These are phyloP conservation scores for Huntiella abstrusa DNA, from an alignment of 2,329 filamentous ascomycete species.

Conservation along the genomic window DNA sequence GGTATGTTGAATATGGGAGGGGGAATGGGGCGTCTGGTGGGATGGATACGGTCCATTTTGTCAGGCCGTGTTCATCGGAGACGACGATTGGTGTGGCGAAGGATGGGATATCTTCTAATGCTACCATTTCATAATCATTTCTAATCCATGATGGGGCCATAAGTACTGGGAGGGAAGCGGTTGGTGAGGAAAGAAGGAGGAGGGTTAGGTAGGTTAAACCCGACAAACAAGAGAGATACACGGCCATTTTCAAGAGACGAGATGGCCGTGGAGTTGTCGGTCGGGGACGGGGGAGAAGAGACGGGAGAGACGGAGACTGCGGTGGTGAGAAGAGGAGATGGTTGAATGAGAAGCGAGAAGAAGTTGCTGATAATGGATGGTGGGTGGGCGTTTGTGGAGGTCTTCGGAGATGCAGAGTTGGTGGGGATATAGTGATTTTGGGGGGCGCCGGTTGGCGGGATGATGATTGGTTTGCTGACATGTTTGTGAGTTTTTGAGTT, in stretches of 20 bases:
- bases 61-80: conserved; percentile 41
- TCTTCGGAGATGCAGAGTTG: conserved; percentile 39
- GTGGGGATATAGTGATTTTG: conserved; percentile 34
- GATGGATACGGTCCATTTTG: conserved; percentile 69
- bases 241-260: conserved; percentile 34
- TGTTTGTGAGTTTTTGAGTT: conserved; percentile 14
- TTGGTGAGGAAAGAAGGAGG: conserved; percentile 16
- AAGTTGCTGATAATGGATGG: conserved; percentile 38
- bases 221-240: conserved; percentile 33
- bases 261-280: conserved; percentile 42
- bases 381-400: conserved; percentile 40
- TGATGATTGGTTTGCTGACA: conserved; percentile 28
- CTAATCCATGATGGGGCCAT: conserved; percentile 13
- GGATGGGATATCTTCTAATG: conserved; percentile 45
- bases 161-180: conserved; percentile 15
- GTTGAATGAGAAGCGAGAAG: conserved; percentile 45
- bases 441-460: conserved; percentile 23
- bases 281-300: conserved; percentile 44
- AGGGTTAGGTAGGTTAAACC: conserved; percentile 30
- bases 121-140: conserved; percentile 47
- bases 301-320: conserved; percentile 53
- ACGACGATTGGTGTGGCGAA: conserved; percentile 56
- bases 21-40: conserved; percentile 50
- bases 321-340: conserved; percentile 48
- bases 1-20: conserved; percentile 44